These are phyloP conservation scores for Cyathus olla DNA, from an alignment of 1,284 basidiomycete genomes.

Conservation along the genomic window DNA sequence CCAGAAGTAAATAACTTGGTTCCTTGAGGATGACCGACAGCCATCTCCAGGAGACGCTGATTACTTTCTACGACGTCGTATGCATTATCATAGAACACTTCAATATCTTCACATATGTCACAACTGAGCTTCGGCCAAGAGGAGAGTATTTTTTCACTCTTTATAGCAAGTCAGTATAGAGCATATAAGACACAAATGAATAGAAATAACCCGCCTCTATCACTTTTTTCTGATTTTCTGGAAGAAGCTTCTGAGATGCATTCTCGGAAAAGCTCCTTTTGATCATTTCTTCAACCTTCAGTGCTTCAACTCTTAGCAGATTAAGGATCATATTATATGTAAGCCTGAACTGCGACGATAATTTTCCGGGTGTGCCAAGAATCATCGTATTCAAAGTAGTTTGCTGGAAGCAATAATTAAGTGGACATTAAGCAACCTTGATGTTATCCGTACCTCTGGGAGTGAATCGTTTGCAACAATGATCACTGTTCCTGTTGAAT, in stretches of 20 bases:
- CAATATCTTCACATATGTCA: conserved; percentile 80
- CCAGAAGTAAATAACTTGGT: conserved; percentile 79
- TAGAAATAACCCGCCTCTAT: conserved; percentile 66
- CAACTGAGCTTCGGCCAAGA: conserved; percentile 79
- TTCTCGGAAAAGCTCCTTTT: conserved; percentile 99
- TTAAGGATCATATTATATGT: conserved; percentile 99
- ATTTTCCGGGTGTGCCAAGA: conserved; percentile 90
- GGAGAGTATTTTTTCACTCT: conserved; percentile 84
- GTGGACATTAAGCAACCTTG: too few relatives aligned
- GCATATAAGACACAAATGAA: conserved; percentile 5
- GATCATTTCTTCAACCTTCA: conserved; percentile 99
- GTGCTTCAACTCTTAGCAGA: conserved; percentile 94
- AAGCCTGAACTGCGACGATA: conserved; percentile 97
- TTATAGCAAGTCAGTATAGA: conserved; percentile 7
- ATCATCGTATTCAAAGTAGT: conserved; percentile 89
- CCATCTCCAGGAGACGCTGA: conserved; percentile 74
- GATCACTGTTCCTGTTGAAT: conserved; percentile 96
- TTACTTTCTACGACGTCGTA: conserved; percentile 77
- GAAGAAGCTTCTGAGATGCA: conserved; percentile 90
- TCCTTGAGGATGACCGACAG: conserved; percentile 72
- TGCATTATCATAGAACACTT: conserved; percentile 84
- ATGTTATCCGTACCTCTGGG: conserved; percentile 74
- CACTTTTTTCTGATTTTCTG: conserved; percentile 93
- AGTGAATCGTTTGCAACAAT: conserved; percentile 89
- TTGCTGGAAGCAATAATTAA: conserved; percentile 59